Evolutionary conservation across 495 filamentous ascomycete species (phyloP).

Genomic region (Thozetella sp.): DNA sequence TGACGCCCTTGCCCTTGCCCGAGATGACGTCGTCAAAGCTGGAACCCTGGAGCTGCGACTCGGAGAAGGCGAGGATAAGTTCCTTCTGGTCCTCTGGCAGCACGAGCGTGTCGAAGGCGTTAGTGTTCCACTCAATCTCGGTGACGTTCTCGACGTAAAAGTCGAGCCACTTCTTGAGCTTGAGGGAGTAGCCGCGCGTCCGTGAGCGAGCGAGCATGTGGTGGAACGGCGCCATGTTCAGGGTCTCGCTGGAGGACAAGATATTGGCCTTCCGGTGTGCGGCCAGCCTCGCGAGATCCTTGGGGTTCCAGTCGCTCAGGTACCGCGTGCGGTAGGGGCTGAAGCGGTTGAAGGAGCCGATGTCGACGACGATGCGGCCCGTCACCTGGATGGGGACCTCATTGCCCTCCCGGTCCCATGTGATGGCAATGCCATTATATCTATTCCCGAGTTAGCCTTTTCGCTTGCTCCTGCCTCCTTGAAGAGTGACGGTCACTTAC

Average conservation of each 20-base stretch:
- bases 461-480: background rate
- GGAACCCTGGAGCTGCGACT: conserved; percentile 37
- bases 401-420: conserved; percentile 32
- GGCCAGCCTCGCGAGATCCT: conserved; percentile 23
- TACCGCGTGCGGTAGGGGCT: conserved; percentile 23
- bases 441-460: conserved; percentile 10
- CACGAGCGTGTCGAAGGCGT: conserved; percentile 58
- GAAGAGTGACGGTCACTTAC: conserved; percentile 6
- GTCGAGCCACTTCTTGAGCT: conserved; percentile 44
- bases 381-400: conserved; percentile 26
- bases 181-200: conserved; percentile 45
- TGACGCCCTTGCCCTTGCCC: conserved; percentile 63
- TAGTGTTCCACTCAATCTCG: conserved; percentile 51
- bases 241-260: conserved; percentile 13
- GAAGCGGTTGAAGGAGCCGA: conserved; percentile 36
- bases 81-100: conserved; percentile 53
- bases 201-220: conserved; percentile 37
- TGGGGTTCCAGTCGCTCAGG: conserved; percentile 27
- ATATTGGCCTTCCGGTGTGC: conserved; percentile 18
- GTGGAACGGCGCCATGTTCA: conserved; percentile 36
- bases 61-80: conserved; percentile 53
- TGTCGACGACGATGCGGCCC: conserved; percentile 33
- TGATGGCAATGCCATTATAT: conserved; percentile 52
- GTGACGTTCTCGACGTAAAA: conserved; percentile 32
- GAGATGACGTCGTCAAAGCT: conserved; percentile 66